Evolutionary conservation across 257 asterid genomes (phyloP), one percentile per base, ranked within the genome.

Genomic region (Cruciata laevipes): DNA sequence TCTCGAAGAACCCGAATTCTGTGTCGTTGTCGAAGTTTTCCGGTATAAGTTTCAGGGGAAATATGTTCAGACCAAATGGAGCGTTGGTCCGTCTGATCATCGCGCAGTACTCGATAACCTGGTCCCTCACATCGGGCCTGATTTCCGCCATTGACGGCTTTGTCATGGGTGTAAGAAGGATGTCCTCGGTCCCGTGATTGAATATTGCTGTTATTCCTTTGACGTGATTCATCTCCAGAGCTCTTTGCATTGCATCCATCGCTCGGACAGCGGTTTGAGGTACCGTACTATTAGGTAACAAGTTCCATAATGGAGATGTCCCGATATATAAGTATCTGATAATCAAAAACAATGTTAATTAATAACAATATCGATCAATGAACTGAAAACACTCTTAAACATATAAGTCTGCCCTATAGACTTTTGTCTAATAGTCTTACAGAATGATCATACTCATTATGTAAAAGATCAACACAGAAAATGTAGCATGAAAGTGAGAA

Each of bases 1-100:
- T 89, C 14, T 85, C 87, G 35, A 91, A 86, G 71, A 88, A 91
- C 2, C 91, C 93, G 5, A 83, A 91, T 0, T 84, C 87, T 0
- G 77, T 30, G 0, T 93, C 95, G 27, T 82, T 78, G 35, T 82
- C 6, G 0, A 76, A 72, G 72, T 70, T 69, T 12, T 21, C 75
- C 78, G 0, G 81, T 1, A 35, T 3, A 75, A 59, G 82, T 83
- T 63, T 84, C 72, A 88, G 79, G 7, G 96, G 96, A 77, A 83
- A 86, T 16, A 90, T 77, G 77, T 88, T 86, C 42, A 90, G 83
- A 10, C 85, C 74, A 67, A 90, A 14, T 32, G 66, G 42, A 32
- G 44, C 25, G 7, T 32, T 32, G 1, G 14, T 1, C 0, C 0
- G 20, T 17, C 6, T 7, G 9, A 31, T 37, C 6, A 10, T 17